Evolutionary conservation across 164 flowering plant species (phyloP).

Genomic region (Tetrastigma voinierianum): DNA sequence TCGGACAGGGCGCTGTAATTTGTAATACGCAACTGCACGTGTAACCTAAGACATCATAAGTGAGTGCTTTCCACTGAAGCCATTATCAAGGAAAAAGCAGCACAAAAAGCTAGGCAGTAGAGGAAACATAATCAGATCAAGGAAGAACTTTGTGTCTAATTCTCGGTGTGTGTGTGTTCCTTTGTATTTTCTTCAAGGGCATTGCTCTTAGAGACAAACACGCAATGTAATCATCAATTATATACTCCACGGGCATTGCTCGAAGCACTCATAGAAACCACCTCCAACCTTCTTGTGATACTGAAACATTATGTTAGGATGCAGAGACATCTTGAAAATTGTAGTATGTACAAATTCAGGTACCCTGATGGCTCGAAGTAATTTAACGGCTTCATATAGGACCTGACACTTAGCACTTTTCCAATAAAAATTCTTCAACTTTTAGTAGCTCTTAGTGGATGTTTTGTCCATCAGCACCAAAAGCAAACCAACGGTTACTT

Average conservation of each 20-base stretch:
- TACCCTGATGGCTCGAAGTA: slow-evolving; percentile 42
- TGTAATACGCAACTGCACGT: slow-evolving; percentile 86
- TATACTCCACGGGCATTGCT: slow-evolving; percentile 69
- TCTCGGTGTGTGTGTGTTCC: too few species aligned
- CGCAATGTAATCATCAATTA: too few species aligned
- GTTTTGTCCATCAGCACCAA: too few species aligned
- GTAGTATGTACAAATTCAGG: slow-evolving; percentile 62
- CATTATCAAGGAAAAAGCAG: neutral
- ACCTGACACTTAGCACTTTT: slow-evolving; percentile 34
- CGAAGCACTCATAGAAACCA: slow-evolving; percentile 83
- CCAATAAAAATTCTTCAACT: too few species aligned
- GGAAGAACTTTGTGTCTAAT: too few species aligned
- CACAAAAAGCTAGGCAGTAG: too few species aligned
- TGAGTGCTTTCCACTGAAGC: too few species aligned
- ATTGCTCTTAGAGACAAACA: too few species aligned
- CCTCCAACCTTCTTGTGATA: slow-evolving; percentile 95
- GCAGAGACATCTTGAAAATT: slow-evolving; percentile 76
- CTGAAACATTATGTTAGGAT: slow-evolving; percentile 84
- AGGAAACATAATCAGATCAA: too few species aligned
- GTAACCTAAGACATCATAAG: slow-evolving; percentile 56
- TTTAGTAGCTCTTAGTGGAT: too few species aligned
- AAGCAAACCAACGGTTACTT: too few species aligned
- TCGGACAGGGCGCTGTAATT: slow-evolving; percentile 68
- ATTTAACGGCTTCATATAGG: slow-evolving; percentile 53
- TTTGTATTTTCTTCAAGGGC: too few species aligned